Evolutionary conservation across 192 early-diverging fungal species (phyloP), one percentile per base, ranked within the genome.

Genomic region (Podila minutissima): DNA sequence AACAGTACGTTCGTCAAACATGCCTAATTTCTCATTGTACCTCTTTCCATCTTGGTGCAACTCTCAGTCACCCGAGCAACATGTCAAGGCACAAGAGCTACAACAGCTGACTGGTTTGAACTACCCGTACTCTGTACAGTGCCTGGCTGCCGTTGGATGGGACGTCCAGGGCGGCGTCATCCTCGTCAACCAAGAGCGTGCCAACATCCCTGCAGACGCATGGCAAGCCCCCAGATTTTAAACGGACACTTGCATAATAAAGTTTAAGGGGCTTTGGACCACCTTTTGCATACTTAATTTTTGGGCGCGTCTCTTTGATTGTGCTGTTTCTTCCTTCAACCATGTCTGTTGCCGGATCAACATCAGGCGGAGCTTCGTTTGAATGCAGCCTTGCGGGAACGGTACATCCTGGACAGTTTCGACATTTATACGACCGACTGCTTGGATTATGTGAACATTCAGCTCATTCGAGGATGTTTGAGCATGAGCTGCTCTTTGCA

Each of bases 261-360:
- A 53, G 5, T 9, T n/a, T 24, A 55, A 24, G 24, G 24, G 20
- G 24, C 53, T 26, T 10, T 24, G 4, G 11, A 0, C 24, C 9
- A 24, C 24, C 24, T 53, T 53, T 60, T 31, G n/a, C 24, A 7
- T 61, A 33, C 26, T 61, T n/a, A n/a, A n/a, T 61, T 60, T 60
- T 15, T 46, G 0, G 2, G 38, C 38, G 38, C 17, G 15, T 61
- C 12, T 61, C 12, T 60, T 26, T 60, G 29, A 60, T 32, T 26
- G 13, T 24, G 0, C 24, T 20, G 1, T 61, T 61, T 61, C 12
- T 5, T 32, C 26, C 59, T 32, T 12, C 35, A 33, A 50, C 49
- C n/a, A 79, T 81, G 77, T 68, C 77, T 7, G 77, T 63, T 60
- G 59, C 71, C 60, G 77, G 77, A 73, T 64, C 66, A 65, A 49